Conservation (phyloP, 805 yeast species). For the Sugiyamaella lignohabitans region DNA sequence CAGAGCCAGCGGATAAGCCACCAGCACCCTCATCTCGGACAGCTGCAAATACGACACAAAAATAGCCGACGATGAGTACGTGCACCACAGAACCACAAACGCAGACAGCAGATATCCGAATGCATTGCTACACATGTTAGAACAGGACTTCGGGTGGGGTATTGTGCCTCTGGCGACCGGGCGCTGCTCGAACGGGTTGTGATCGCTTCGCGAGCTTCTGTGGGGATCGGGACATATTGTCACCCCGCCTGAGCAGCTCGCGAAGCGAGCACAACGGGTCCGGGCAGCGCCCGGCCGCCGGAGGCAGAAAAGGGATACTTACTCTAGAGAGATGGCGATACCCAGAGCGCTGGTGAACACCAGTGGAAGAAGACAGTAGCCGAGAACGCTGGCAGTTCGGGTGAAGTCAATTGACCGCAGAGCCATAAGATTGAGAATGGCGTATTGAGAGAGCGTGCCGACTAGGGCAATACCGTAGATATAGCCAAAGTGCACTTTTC, state of each 20-base stretch:
- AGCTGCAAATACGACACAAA: conserved; percentile 79
- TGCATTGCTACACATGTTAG: too few relatives aligned
- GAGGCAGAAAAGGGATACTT: conserved; percentile 6
- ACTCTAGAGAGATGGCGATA: conserved; percentile 58
- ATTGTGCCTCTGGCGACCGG: not conserved
- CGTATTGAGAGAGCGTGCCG: conserved; percentile 81
- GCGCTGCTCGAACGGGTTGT: too few relatives aligned
- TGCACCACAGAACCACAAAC: conserved; percentile 78
- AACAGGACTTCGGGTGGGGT: not conserved
- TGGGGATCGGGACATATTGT: not conserved
- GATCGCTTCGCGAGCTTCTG: too few relatives aligned
- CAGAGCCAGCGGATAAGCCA: conserved; percentile 88
- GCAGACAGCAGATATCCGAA: conserved; percentile 66
- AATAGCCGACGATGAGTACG: conserved; percentile 88
- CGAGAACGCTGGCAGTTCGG: conserved; percentile 85
- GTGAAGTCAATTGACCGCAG: conserved; percentile 38
- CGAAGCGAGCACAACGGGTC: too few relatives aligned
- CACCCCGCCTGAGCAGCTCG: too few relatives aligned
- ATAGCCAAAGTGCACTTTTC: conserved; percentile 94
- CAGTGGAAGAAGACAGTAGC: conserved; percentile 87
- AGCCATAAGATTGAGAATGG: conserved; percentile 82
- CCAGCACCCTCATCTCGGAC: conserved; percentile 77
- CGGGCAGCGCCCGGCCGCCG: too few relatives aligned
- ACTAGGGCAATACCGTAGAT: conserved; percentile 92
- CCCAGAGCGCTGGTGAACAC: conserved; percentile 71